Percentiles rank a stretch among this genome's conserved stretches.
Evolutionary conservation across 2,329 filamentous ascomycete species (phyloP).

Genomic region (Pestalotiopsis sp.): DNA sequence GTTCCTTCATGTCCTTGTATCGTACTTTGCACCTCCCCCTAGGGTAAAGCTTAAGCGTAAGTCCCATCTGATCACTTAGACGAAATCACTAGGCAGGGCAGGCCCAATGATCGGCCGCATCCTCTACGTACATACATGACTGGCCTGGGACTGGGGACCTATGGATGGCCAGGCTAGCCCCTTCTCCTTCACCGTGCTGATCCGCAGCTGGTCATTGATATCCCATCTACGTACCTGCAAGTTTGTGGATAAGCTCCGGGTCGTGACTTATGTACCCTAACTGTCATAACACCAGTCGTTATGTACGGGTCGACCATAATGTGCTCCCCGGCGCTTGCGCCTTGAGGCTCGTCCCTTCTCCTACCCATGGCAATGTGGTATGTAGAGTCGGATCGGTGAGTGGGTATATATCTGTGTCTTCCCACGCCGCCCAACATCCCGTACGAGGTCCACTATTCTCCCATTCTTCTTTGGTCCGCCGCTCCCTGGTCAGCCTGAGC

Average conservation of each 20-base stretch:
- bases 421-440: neutral
- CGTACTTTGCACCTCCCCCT: neutral
- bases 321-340: neutral
- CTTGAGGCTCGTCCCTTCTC: neutral
- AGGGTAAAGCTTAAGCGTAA: neutral
- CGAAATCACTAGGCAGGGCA: neutral
- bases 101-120: neutral
- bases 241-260: neutral
- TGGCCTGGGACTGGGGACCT: neutral
- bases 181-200: neutral
- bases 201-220: neutral
- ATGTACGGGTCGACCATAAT: neutral
- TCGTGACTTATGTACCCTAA: neutral
- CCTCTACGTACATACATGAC: neutral
- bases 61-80: neutral
- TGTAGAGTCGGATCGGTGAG: neutral
- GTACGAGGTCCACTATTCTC: neutral
- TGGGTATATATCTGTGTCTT: conserved; percentile 1
- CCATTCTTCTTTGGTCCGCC: neutral
- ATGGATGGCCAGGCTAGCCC: neutral
- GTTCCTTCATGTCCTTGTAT: neutral
- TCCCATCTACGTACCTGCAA: neutral
- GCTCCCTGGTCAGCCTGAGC: neutral
- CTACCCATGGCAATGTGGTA: neutral
- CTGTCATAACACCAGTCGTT: neutral